Evolutionary conservation across 1,284 basidiomycete species (phyloP), one percentile per base, ranked within the genome.

Genomic region (Phylloboletellus chloephorus): DNA sequence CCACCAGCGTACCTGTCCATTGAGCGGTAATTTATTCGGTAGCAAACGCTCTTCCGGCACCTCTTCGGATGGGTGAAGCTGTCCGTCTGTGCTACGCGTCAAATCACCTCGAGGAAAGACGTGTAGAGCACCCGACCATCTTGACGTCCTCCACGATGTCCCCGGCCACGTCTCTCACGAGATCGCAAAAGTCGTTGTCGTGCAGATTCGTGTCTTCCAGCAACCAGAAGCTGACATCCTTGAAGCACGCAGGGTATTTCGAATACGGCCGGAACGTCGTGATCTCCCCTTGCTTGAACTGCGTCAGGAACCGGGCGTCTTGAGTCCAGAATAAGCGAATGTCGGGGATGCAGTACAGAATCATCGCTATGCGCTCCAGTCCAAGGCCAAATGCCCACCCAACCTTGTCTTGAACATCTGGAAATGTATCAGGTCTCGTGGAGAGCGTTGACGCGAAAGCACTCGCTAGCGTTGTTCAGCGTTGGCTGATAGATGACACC

Each of bases 381-480:
- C 96, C 96, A 25, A 99, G 81, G 11, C 96, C 96, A 56, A 98
- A 98, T 0, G 96, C 96, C 96, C 96, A 99, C 17, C 93, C 93
- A 48, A 92, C 78, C 64, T 94, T 94, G 56, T 88, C 67, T 0
- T 76, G 68, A 3, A 92, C 78, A 45, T 77, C 92, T 95, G 49
- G 24, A 34, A 19, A 46, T 5, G 22, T 2, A 36, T 65, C 33
- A 57, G 35, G 31, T 16, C 11, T 16, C 5, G 31, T 13, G 11
- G 12, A 11, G 3, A 31, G 21, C 11, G 15, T 25, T 8, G 31
- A 38, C 33, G 34, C 15, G 16, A 47, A 48, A 33, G 24, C 15
- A 76, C 81, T 55, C 54, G 92, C 93, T 81, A 29, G 94, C 84
- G 35, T 80, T 80, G 54, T 93, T 80, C 37, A 99, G 69, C 0